phyloP scores from a whole-genome alignment of 805 yeast species.

The Kazachstania viticola region DNA sequence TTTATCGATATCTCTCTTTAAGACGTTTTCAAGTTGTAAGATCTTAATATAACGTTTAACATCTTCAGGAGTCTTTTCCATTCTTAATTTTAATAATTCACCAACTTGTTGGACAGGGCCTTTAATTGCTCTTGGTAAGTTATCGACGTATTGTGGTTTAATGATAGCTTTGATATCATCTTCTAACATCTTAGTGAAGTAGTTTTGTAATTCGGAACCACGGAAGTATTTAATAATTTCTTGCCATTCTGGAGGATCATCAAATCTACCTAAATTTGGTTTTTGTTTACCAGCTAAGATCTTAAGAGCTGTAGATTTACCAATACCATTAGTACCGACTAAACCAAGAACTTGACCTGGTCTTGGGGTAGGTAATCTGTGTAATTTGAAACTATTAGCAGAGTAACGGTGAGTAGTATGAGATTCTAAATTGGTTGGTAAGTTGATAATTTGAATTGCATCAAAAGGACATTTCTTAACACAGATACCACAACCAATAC shows the following conservation, averaged over 20 bases:
- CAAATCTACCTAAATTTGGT: constrained; percentile 90
- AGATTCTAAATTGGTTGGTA: constrained; percentile 87
- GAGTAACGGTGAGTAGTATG: constrained; percentile 96
- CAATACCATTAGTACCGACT: constrained; percentile 98
- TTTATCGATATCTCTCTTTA: constrained; percentile 79
- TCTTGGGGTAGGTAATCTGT: constrained; percentile 94
- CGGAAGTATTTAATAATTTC: constrained; percentile 84
- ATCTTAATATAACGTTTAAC: constrained; percentile 55
- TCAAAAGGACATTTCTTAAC: constrained; percentile 97
- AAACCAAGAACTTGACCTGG: constrained; percentile 97
- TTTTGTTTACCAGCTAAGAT: constrained; percentile 95
- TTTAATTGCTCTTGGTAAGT: constrained; percentile 90
- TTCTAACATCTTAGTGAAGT: constrained; percentile 85
- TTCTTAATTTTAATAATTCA: constrained; percentile 62
- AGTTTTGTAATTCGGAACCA: constrained; percentile 95
- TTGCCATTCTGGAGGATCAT: constrained; percentile 96
- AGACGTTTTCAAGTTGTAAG: constrained; percentile 64
- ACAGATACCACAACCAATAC: constrained; percentile 99
- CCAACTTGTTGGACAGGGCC: constrained; percentile 84
- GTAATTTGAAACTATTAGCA: constrained; percentile 94
- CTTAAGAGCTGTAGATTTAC: constrained; percentile 93
- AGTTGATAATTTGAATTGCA: constrained; percentile 88
- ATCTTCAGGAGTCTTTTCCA: constrained; percentile 52
- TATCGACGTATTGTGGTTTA: constrained; percentile 98
- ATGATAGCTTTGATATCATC: constrained; percentile 93